phyloP scores from a whole-genome alignment of 257 asterid species.

The Pogostemon cablin region DNA sequence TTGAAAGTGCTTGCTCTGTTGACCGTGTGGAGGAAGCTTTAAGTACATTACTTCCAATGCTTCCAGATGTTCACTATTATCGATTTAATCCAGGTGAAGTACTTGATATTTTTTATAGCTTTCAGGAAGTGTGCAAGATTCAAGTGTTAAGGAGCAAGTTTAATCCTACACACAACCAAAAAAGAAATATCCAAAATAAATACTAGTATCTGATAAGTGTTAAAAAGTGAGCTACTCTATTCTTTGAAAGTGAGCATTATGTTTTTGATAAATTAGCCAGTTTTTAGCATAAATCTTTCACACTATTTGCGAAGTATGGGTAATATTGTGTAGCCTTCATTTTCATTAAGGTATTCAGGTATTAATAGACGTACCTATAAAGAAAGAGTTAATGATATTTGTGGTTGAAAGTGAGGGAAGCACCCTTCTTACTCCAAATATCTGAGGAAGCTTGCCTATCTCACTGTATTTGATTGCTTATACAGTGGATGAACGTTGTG shows the following conservation, averaged over 20 bases:
- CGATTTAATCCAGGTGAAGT: slow-evolving; percentile 95
- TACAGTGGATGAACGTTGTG: slow-evolving; percentile 97
- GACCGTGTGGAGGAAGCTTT: slow-evolving; percentile 98
- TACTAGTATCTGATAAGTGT: background rate
- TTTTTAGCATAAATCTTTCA: slow-evolving; percentile 15
- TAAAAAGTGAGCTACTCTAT: background rate
- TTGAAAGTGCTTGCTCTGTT: slow-evolving; percentile 98
- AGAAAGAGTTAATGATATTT: background rate
- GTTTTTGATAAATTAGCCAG: too few species aligned
- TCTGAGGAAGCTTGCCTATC: slow-evolving; percentile 22
- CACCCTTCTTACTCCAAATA: background rate
- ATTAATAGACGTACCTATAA: background rate
- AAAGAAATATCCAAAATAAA: background rate
- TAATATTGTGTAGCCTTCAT: slow-evolving; percentile 5
- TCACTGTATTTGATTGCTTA: slow-evolving; percentile 27
- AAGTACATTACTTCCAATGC: slow-evolving; percentile 91
- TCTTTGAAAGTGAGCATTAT: background rate
- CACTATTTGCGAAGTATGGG: background rate
- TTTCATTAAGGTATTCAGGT: background rate
- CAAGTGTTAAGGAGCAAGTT: background rate
- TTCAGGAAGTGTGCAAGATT: slow-evolving; percentile 16
- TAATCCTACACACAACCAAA: background rate
- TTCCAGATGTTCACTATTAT: slow-evolving; percentile 88
- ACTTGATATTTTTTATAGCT: slow-evolving; percentile 20
- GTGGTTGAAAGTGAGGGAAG: background rate